phyloP scores from a whole-genome alignment of 2,329 filamentous ascomycete species.

The Microsporum audouinii region DNA sequence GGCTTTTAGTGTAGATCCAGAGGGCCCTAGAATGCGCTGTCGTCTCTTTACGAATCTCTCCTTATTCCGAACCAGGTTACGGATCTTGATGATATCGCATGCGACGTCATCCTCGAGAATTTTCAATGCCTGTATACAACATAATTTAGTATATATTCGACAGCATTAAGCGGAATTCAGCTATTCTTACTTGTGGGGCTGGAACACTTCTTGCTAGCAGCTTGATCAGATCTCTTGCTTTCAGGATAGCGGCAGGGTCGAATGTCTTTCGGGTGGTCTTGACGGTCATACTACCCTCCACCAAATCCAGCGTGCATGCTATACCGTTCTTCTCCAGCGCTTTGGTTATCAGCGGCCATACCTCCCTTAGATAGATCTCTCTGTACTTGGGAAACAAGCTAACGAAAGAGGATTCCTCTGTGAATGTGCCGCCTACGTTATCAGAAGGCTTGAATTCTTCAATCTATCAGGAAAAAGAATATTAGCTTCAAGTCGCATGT shows the following conservation, averaged over 20 bases:
- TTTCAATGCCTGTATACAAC: conserved; percentile 54
- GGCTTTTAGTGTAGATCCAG: conserved; percentile 85
- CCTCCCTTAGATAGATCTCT: conserved; percentile 83
- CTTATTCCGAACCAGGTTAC: conserved; percentile 81
- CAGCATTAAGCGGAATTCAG: not conserved
- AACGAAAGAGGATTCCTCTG: conserved; percentile 82
- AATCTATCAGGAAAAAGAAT: conserved; percentile 37
- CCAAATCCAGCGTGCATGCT: conserved; percentile 81
- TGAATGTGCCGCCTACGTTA: conserved; percentile 74
- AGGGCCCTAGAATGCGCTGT: conserved; percentile 82
- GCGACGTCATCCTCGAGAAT: conserved; percentile 87
- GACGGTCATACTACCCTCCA: conserved; percentile 93
- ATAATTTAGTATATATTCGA: not conserved
- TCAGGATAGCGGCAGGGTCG: conserved; percentile 85
- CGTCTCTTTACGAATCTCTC: conserved; percentile 90
- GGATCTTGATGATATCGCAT: conserved; percentile 92
- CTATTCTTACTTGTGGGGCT: conserved; percentile 52
- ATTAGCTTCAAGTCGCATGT: not conserved
- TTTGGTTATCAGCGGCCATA: conserved; percentile 83
- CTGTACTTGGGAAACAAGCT: conserved; percentile 89
- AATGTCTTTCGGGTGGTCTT: conserved; percentile 86
- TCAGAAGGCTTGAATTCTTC: conserved; percentile 77
- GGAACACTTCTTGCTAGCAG: conserved; percentile 83
- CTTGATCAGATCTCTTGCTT: conserved; percentile 89
- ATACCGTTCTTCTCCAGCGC: conserved; percentile 79